phyloP scores from a whole-genome alignment of 192 early-diverging fungal genomes.

The Coemansia sp. region DNA sequence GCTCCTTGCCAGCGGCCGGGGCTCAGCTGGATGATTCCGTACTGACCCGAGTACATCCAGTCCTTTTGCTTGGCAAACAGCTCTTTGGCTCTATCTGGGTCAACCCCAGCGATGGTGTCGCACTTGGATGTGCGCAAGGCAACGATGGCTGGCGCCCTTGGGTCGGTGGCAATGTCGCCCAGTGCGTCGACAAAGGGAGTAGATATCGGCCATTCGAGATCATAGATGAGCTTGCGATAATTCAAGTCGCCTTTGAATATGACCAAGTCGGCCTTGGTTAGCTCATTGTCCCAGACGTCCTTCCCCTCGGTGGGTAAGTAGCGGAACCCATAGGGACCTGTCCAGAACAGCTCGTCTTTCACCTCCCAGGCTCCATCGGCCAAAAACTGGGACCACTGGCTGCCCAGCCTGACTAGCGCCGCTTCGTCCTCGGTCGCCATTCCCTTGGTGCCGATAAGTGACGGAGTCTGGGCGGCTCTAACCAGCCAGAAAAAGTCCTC shows the following conservation, averaged over 20 bases:
- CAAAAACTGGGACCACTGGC: conserved; percentile 68
- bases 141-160: conserved; percentile 63
- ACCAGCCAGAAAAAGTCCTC: conserved; percentile 75
- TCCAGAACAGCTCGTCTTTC: conserved; percentile 80
- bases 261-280: conserved; percentile 59
- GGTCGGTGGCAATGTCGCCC: conserved; percentile 62
- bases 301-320: conserved; percentile 68
- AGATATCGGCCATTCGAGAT: conserved; percentile 78
- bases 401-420: conserved; percentile 55
- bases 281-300: conserved; percentile 62
- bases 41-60: conserved; percentile 73
- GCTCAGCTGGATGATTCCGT: conserved; percentile 63
- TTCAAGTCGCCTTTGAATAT: conserved; percentile 98
- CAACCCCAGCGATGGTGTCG: conserved; percentile 76
- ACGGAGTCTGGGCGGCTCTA: conserved; percentile 17
- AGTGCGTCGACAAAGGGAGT: conserved; percentile 84
- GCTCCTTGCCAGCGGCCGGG: conserved; percentile 41
- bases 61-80: conserved; percentile 41
- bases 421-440: conserved; percentile 28
- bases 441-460: conserved; percentile 21
- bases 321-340: conserved; percentile 75
- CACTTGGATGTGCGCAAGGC: conserved; percentile 85
- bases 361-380: conserved; percentile 64
- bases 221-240: conserved; percentile 93
- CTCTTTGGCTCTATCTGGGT: conserved; percentile 39